Percentiles rank a stretch among this genome's conserved stretches.
Conservation (phyloP, 164 flowering plant species). For the Vitis vinifera region ASM3070453v1 NC_081806.1:2870501-2871000, state of each 20-base stretch:
- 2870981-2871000: no score
- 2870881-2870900: no score
- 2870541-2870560: slow-evolving; percentile 95
- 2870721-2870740: neutral
- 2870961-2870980: no score
- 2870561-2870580: slow-evolving; percentile 73
- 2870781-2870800: no score
- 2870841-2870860: no score
- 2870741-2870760: neutral
- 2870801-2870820: no score
- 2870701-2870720: neutral
- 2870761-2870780: no score
- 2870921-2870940: no score
- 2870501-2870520: neutral
- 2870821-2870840: no score
- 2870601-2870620: slow-evolving; percentile 87
- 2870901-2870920: no score
- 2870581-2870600: slow-evolving; percentile 87
- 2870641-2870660: slow-evolving; percentile 39
- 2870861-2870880: no score
- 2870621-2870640: slow-evolving; percentile 56
- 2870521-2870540: slow-evolving; percentile 77
- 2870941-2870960: no score
- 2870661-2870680: slow-evolving; percentile 51
- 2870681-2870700: slow-evolving; percentile 35